Conservation (phyloP, 1,284 basidiomycete species). For the Coniferiporia weirii region DNA sequence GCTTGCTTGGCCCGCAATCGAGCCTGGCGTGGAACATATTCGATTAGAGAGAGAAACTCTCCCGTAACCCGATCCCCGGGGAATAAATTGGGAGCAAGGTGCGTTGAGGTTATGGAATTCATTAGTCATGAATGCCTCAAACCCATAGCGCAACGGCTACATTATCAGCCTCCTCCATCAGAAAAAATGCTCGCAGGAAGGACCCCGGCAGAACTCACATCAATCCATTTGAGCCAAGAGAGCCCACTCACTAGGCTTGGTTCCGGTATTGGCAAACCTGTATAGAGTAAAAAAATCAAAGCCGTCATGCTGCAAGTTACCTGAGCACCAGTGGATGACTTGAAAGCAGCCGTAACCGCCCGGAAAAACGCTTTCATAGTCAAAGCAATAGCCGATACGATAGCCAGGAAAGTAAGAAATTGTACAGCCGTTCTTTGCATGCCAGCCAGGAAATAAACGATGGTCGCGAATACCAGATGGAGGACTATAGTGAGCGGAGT, state of each 20-base stretch:
- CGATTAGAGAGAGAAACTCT: conserved; percentile 46
- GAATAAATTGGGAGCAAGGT: conserved; percentile 38
- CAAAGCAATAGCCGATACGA: conserved; percentile 32
- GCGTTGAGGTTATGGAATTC: conserved; percentile 47
- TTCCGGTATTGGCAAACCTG: conserved; percentile 45
- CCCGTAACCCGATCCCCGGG: conserved; percentile 49
- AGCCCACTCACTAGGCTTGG: conserved; percentile 59
- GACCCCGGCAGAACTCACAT: conserved; percentile 37
- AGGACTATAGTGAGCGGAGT: conserved; percentile 32
- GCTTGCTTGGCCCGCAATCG: conserved; percentile 38
- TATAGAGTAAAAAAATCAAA: conserved; percentile 42
- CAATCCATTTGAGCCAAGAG: conserved; percentile 60
- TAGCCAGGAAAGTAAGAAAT: conserved; percentile 30
- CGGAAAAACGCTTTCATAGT: conserved; percentile 63
- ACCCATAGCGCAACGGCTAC: conserved; percentile 45
- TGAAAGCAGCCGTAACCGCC: conserved; percentile 48
- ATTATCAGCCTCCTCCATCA: neutral
- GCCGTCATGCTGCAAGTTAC: conserved; percentile 53
- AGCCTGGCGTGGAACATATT: conserved; percentile 57
- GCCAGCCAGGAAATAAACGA: conserved; percentile 35
- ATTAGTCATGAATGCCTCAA: conserved; percentile 50
- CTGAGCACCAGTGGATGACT: conserved; percentile 50
- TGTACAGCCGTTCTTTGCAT: conserved; percentile 24
- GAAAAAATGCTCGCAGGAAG: conserved; percentile 20
- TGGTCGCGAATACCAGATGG: conserved; percentile 27